Conservation (phyloP, 257 asterid species). For the Thymus quinquecostatus region DNA sequence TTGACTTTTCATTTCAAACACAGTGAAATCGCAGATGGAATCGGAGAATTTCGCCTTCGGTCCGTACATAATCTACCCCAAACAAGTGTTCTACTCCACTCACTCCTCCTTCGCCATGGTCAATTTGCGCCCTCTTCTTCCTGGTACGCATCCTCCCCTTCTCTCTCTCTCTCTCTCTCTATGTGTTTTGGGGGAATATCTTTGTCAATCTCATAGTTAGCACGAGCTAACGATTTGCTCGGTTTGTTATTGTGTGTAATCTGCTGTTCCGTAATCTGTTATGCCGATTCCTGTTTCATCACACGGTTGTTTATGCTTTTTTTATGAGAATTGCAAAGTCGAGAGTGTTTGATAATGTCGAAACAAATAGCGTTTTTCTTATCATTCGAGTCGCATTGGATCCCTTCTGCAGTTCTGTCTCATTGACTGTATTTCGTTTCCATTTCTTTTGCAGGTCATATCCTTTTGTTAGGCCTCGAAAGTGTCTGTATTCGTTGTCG, state of each 20-base stretch:
- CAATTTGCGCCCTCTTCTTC: conserved; percentile 85
- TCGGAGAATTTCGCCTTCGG: conserved; percentile 63
- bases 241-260: not conserved
- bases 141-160: conserved; percentile 51
- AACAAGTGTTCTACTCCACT: conserved; percentile 73
- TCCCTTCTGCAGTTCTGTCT: conserved; percentile 10
- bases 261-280: too few relatives aligned
- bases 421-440: conserved; percentile 25
- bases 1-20: not conserved
- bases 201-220: not conserved
- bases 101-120: conserved; percentile 76
- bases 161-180: not conserved
- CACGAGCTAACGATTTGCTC: not conserved
- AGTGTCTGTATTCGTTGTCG: not conserved
- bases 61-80: conserved; percentile 64
- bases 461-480: conserved; percentile 52
- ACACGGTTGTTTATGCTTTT: not conserved
- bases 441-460: conserved; percentile 84
- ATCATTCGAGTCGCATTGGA: not conserved
- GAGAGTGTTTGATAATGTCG: not conserved
- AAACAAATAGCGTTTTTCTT: not conserved
- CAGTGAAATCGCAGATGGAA: conserved; percentile 55
- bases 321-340: conserved; percentile 9
- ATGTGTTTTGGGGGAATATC: not conserved
- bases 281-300: not conserved